phyloP scores from a whole-genome alignment of 345 rosid genomes.

The Eucalyptus pauciflora region DNA sequence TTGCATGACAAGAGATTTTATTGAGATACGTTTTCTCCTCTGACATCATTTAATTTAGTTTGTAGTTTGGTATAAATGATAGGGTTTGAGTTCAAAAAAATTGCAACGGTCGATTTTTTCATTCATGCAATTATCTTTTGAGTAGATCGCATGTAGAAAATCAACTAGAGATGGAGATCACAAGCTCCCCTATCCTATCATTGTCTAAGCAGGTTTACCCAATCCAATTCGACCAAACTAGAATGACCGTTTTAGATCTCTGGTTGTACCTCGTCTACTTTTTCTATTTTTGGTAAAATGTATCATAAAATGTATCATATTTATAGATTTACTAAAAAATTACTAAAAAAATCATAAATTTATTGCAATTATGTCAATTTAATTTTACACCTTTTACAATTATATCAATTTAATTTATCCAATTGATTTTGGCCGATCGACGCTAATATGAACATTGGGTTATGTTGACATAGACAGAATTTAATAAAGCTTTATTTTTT shows the following conservation, averaged over 20 bases:
- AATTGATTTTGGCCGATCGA: accelerated
- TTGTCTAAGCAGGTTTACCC: too few relatives aligned
- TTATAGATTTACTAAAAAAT: too few relatives aligned
- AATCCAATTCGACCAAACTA: not conserved
- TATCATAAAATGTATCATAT: too few relatives aligned
- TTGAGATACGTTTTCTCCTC: not conserved
- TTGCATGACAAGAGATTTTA: not conserved
- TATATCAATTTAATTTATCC: too few relatives aligned
- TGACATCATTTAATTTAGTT: not conserved
- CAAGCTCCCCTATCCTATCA: not conserved
- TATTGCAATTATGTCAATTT: too few relatives aligned
- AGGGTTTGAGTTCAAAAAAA: too few relatives aligned
- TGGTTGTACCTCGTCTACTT: not conserved
- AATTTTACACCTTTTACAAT: too few relatives aligned
- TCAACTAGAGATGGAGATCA: not conserved
- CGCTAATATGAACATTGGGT: accelerated
- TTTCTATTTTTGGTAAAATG: too few relatives aligned
- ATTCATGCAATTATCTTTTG: not conserved
- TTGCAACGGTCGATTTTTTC: not conserved
- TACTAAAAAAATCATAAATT: too few relatives aligned
- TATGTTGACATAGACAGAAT: accelerated
- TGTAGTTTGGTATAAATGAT: not conserved
- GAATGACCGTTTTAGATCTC: not conserved
- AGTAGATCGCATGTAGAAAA: not conserved
- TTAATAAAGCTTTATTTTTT: too few relatives aligned